These are phyloP conservation scores for Penicillium digitatum DNA, from an alignment of 2,329 filamentous ascomycete species.

Conservation along the genomic window DNA sequence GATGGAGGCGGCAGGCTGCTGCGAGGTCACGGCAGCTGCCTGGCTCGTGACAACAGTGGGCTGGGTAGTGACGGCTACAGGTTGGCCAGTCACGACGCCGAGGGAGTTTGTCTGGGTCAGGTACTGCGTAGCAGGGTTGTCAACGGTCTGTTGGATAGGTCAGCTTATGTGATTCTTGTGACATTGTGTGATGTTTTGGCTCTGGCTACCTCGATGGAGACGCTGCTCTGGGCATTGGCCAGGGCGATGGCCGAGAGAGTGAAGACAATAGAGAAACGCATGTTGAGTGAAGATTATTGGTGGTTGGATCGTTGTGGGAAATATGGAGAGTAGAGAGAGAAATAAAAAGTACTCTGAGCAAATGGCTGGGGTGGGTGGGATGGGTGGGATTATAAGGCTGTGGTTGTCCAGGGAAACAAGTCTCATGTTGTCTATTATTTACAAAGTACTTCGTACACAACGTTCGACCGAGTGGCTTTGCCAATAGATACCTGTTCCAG, in stretches of 20 bases:
- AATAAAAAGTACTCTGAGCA: background rate
- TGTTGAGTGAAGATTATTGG: conserved; percentile 28
- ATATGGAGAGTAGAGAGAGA: conserved; percentile 5
- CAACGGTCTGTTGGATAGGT: conserved; percentile 25
- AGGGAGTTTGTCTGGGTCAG: conserved; percentile 48
- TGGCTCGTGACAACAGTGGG: conserved; percentile 32
- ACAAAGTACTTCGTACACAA: background rate
- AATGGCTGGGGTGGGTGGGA: background rate
- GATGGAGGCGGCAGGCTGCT: conserved; percentile 40
- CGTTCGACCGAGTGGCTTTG: background rate
- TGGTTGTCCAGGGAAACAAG: conserved; percentile 13
- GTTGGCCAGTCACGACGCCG: conserved; percentile 50
- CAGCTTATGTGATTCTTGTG: background rate
- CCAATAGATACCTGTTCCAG: conserved; percentile 10
- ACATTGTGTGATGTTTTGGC: background rate
- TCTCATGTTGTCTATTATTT: conserved; percentile 4
- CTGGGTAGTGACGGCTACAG: conserved; percentile 34
- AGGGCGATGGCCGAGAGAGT: conserved; percentile 43
- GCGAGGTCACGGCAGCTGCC: conserved; percentile 27
- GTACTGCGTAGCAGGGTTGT: conserved; percentile 45
- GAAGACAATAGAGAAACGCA: conserved; percentile 47
- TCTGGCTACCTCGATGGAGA: conserved; percentile 19
- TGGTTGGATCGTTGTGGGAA: background rate
- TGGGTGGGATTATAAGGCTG: conserved; percentile 2
- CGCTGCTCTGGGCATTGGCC: conserved; percentile 41